Base-by-base conservation (phyloP, 768 basidiomycete genomes). In the Mycena amicta region DNA sequence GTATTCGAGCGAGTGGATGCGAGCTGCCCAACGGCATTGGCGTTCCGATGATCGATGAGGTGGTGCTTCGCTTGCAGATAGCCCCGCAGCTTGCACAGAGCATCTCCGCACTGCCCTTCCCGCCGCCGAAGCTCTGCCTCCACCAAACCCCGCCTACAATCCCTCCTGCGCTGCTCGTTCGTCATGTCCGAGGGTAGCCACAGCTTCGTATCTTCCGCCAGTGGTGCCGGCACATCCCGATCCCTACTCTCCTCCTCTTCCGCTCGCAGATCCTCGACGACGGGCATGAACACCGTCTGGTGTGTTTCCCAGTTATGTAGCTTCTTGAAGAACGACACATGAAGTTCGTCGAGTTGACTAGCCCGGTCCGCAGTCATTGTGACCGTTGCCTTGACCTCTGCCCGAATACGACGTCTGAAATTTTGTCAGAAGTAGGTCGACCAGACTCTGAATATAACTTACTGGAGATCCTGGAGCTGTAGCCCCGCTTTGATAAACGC, bases 101-200 rank as follows among this genome's bases (percentile, higher is more conserved):
- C n/a, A n/a, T n/a, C n/a, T n/a, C n/a, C n/a, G n/a, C n/a, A n/a
- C n/a, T n/a, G n/a, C n/a, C n/a, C n/a, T n/a, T n/a, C n/a, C n/a
- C n/a, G n/a, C n/a, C n/a, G n/a, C n/a, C n/a, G n/a, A n/a, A n/a
- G n/a, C n/a, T n/a, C n/a, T n/a, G n/a, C n/a, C n/a, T n/a, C n/a
- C n/a, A n/a, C n/a, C n/a, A n/a, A n/a, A n/a, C n/a, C n/a, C n/a
- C n/a, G n/a, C n/a, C n/a, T n/a, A n/a, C n/a, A n/a, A n/a, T n/a
- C n/a, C n/a, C n/a, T n/a, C 33, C 20, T 5, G 16, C 56, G 43
- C 2, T 23, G 12, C 26, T 25, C 47, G 18, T 3, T 0, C 18
- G 49, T 30, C 43, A 64, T 3, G 13, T 43, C 39, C 1, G 63
- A 64, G 1, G 59, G 63, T 18, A 64, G 33, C 43, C 30, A 64